A percentile compares a stretch with the other conserved stretches of the same genome.
Conservation (phyloP, 371 early-diverging fungal genomes). For the Syncephalastrum contaminatum region DNA sequence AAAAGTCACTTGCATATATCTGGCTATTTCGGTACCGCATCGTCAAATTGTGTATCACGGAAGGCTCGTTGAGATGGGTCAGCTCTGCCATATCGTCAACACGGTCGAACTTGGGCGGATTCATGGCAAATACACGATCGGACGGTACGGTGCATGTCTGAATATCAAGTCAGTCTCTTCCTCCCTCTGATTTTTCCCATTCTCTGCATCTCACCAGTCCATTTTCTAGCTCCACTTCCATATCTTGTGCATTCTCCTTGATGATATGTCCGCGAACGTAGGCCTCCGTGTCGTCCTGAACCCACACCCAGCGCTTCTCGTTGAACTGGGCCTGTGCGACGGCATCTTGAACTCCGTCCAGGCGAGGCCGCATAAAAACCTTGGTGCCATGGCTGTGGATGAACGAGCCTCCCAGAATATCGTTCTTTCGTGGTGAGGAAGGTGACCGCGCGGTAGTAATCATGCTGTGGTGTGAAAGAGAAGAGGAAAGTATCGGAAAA, state of each 20-base stretch:
- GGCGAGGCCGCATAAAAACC: constrained; percentile 35
- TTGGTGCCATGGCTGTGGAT: constrained; percentile 50
- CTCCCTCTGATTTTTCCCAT: neutral
- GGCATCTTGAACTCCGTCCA: constrained; percentile 60
- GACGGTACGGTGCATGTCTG: constrained; percentile 66
- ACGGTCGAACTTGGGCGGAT: constrained; percentile 99
- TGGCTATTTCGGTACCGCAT: constrained; percentile 88
- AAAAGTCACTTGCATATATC: constrained; percentile 80
- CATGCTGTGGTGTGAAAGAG: constrained; percentile 7
- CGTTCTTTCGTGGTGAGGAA: constrained; percentile 1
- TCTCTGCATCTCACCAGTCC: constrained; percentile 56
- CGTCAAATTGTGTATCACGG: constrained; percentile 95
- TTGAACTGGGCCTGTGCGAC: constrained; percentile 77
- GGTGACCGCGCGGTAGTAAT: constrained; percentile 10
- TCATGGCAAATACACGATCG: constrained; percentile 93
- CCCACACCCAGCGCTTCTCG: constrained; percentile 96
- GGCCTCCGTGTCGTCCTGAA: constrained; percentile 87
- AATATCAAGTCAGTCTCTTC: neutral
- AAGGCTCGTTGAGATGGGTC: constrained; percentile 97
- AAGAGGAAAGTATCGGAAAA: neutral
- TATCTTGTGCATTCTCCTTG: constrained; percentile 52
- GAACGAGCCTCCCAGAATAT: constrained; percentile 38
- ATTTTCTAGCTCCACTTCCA: constrained; percentile 71
- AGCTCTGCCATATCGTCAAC: constrained; percentile 99
- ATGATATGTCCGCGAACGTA: constrained; percentile 86